Conservation (phyloP, 371 early-diverging fungal species). For the Rhizopus delemar region DNA sequence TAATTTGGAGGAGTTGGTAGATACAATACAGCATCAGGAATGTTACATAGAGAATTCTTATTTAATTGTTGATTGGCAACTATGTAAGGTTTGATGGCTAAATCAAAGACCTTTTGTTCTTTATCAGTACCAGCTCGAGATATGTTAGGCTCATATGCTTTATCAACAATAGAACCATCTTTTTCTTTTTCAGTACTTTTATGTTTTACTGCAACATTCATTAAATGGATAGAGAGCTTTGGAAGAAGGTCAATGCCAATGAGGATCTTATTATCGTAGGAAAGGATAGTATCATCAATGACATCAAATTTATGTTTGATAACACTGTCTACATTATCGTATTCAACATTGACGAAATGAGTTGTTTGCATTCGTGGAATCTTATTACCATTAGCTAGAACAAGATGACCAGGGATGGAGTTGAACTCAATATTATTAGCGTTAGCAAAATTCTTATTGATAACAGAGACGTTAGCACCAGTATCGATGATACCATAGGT, state of each 20-base stretch:
- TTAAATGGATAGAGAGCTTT: conserved; percentile 5
- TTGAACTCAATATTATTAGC: too few relatives aligned
- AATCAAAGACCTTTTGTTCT: conserved; percentile 6
- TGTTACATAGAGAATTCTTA: conserved; percentile 6
- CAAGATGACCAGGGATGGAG: too few relatives aligned
- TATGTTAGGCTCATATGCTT: conserved; percentile 13
- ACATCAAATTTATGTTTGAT: conserved; percentile 10
- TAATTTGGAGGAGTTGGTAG: conserved; percentile 14
- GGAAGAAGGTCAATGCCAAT: conserved; percentile 14
- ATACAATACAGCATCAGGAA: conserved; percentile 9
- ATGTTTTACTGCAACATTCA: conserved; percentile 11
- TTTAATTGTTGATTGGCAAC: conserved; percentile 2
- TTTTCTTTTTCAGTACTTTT: too few relatives aligned
- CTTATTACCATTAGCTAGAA: too few relatives aligned
- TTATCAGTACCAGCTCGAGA: conserved; percentile 3
- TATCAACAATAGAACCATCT: conserved; percentile 8
- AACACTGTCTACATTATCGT: conserved; percentile 8
- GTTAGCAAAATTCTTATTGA: too few relatives aligned
- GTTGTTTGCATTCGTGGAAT: too few relatives aligned
- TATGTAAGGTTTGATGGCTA: conserved; percentile 3
- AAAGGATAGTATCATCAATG: background rate
- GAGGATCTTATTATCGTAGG: background rate
- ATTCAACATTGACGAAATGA: too few relatives aligned
- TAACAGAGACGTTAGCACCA: too few relatives aligned
- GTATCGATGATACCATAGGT: too few relatives aligned